These are phyloP conservation scores for Hypoxylon rickii DNA, from an alignment of 495 filamentous ascomycete genomes.

Conservation along the genomic window DNA sequence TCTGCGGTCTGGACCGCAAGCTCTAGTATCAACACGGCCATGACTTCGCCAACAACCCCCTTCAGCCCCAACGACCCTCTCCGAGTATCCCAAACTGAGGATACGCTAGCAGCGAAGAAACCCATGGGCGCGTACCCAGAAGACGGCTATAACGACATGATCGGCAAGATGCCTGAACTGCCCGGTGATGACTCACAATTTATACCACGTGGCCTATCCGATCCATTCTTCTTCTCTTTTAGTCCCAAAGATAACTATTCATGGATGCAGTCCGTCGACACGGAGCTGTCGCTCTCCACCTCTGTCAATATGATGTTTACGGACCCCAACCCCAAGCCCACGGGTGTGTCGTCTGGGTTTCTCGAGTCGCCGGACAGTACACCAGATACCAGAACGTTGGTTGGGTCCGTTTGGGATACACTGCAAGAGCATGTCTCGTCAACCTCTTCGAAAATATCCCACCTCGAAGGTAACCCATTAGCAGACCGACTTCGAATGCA, in stretches of 20 bases:
- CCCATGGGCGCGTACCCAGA: conserved; percentile 12
- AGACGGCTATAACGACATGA: conserved; percentile 27
- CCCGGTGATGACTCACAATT: conserved; percentile 35
- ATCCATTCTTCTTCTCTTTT: conserved; percentile 37
- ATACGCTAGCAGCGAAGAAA: conserved; percentile 7
- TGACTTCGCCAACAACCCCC: conserved; percentile 39
- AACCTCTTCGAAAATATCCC: conserved; percentile 44
- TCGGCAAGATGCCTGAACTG: conserved; percentile 43
- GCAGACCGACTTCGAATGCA: conserved; percentile 43
- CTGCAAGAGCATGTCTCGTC: conserved; percentile 47
- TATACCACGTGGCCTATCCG: conserved; percentile 34
- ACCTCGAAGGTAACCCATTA: conserved; percentile 43
- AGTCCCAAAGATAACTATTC: conserved; percentile 35
- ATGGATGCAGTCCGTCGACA: conserved; percentile 34
- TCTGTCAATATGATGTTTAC: conserved; percentile 42
- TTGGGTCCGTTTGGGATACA: conserved; percentile 46
- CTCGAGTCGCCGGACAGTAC: conserved; percentile 19
- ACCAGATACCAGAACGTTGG: conserved; percentile 46
- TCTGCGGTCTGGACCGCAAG: conserved; percentile 29
- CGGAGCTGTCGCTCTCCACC: conserved; percentile 33
- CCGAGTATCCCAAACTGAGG: conserved; percentile 11
- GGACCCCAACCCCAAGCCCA: conserved; percentile 25
- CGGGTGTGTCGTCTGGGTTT: conserved; percentile 20
- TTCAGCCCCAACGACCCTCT: conserved; percentile 15
- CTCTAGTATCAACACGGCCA: conserved; percentile 24